Evolutionary conservation across 495 filamentous ascomycete species (phyloP).

Genomic region (Poronia punctata): DNA sequence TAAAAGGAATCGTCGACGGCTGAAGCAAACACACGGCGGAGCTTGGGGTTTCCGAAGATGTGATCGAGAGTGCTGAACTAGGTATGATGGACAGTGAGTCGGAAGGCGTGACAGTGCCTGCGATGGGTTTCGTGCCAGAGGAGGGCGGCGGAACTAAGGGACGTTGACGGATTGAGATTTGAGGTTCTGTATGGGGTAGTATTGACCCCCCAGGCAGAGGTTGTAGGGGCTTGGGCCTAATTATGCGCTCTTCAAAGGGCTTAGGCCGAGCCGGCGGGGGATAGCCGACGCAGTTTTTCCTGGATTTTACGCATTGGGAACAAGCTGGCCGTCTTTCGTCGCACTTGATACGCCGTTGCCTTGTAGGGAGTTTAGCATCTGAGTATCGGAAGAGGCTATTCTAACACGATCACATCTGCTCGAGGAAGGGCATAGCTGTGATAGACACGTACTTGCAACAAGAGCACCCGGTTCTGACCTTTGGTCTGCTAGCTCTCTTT

Average conservation of each 20-base stretch:
- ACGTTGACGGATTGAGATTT: not conserved
- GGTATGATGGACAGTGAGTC: conserved; percentile 1
- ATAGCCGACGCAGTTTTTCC: conserved; percentile 44
- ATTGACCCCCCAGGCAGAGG: no score
- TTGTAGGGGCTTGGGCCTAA: conserved; percentile 39
- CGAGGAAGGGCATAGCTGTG: no score
- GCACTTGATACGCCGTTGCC: conserved; percentile 59
- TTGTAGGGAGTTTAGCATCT: conserved; percentile 23
- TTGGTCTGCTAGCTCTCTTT: conserved; percentile 41
- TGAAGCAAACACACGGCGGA: conserved; percentile 12
- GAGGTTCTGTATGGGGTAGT: conserved; percentile 14
- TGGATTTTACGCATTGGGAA: conserved; percentile 47
- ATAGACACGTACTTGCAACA: conserved; percentile 53
- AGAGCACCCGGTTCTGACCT: conserved; percentile 49
- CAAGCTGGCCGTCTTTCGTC: conserved; percentile 57
- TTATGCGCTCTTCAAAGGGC: conserved; percentile 34
- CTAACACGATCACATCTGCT: conserved; percentile 7
- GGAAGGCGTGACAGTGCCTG: conserved; percentile 7
- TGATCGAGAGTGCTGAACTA: conserved; percentile 21
- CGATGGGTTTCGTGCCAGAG: not conserved
- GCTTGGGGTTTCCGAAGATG: conserved; percentile 31
- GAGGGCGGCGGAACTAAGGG: not conserved
- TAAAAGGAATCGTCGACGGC: conserved; percentile 32
- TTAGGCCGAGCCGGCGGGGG: conserved; percentile 40
- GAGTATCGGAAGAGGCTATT: no score